phyloP scores from a whole-genome alignment of 495 filamentous ascomycete genomes.

The Pseudevernia furfuracea region DNA sequence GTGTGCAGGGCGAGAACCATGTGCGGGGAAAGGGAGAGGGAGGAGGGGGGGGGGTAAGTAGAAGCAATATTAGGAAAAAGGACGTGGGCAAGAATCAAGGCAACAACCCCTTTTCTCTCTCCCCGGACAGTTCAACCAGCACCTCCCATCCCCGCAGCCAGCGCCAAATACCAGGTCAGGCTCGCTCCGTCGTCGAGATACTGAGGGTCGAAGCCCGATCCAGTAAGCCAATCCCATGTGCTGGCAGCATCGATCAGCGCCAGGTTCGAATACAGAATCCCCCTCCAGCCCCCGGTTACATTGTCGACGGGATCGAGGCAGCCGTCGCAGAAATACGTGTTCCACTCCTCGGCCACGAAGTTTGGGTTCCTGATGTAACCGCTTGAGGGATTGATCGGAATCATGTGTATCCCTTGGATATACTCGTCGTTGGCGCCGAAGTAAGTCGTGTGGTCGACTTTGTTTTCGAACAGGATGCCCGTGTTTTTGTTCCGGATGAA shows the following conservation, averaged over 20 bases:
- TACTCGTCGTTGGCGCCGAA: conserved; percentile 76
- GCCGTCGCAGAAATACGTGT: conserved; percentile 54
- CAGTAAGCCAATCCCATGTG: conserved; percentile 67
- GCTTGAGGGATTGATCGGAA: conserved; percentile 70
- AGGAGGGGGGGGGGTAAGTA: not conserved
- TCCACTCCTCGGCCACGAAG: conserved; percentile 84
- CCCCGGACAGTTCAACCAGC: not conserved
- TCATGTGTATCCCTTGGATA: conserved; percentile 94
- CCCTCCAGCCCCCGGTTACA: conserved; percentile 72
- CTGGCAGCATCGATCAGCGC: conserved; percentile 65
- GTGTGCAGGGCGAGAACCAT: too few relatives aligned
- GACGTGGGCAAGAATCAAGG: too few relatives aligned
- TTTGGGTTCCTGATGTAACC: conserved; percentile 53
- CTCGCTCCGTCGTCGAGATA: conserved; percentile 84
- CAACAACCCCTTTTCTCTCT: not conserved
- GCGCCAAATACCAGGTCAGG: conserved; percentile 83
- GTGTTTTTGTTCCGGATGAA: conserved; percentile 81
- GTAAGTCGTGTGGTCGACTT: conserved; percentile 90
- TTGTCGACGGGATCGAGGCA: conserved; percentile 44
- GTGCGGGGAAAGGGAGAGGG: not conserved
- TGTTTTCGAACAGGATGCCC: conserved; percentile 95
- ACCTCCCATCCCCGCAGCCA: conserved; percentile 46
- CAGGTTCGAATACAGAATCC: conserved; percentile 75
- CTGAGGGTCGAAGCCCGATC: conserved; percentile 52
- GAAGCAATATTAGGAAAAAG: not conserved